Conservation (phyloP, 352 stramenopile genomes). For the Phytophthora melonis region DNA sequence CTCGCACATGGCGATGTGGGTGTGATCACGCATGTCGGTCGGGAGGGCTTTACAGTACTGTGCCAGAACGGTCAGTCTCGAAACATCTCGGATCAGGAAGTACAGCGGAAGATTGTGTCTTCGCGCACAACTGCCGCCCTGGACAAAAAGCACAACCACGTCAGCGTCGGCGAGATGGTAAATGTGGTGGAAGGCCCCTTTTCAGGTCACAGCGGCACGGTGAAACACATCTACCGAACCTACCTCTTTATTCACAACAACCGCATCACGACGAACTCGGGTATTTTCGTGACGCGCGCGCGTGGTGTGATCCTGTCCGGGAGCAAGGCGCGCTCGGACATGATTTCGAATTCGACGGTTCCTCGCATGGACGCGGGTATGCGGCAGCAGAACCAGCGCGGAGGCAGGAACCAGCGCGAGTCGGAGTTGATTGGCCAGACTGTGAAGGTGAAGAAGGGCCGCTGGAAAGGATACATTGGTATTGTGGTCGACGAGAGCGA, state of each 20-base stretch:
- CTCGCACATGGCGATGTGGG: conserved; percentile 89
- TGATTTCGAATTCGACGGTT: conserved; percentile 88
- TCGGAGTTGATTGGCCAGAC: conserved; percentile 90
- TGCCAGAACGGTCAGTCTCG: conserved; percentile 87
- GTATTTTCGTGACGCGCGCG: conserved; percentile 90
- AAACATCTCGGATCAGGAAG: conserved; percentile 89
- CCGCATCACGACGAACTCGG: conserved; percentile 88
- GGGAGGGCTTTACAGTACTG: conserved; percentile 89
- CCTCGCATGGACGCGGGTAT: conserved; percentile 66
- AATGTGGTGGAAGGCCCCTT: conserved; percentile 90
- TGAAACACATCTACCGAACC: conserved; percentile 92
- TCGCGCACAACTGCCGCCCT: conserved; percentile 81
- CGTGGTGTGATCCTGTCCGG: conserved; percentile 86
- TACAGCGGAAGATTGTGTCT: conserved; percentile 90
- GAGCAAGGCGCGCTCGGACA: conserved; percentile 87
- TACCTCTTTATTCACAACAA: conserved; percentile 93
- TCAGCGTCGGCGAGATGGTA: conserved; percentile 91
- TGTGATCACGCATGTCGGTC: conserved; percentile 92
- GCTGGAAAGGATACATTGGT: conserved; percentile 94
- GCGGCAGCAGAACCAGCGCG: conserved; percentile 53
- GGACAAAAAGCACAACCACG: conserved; percentile 92
- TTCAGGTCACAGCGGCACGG: conserved; percentile 85
- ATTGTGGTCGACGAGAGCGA: conserved; percentile 92
- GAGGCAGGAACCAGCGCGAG: conserved; percentile 68
- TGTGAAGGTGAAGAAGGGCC: conserved; percentile 92